phyloP scores from a whole-genome alignment of 78 protist species.

The Diacronema lutheri region DNA sequence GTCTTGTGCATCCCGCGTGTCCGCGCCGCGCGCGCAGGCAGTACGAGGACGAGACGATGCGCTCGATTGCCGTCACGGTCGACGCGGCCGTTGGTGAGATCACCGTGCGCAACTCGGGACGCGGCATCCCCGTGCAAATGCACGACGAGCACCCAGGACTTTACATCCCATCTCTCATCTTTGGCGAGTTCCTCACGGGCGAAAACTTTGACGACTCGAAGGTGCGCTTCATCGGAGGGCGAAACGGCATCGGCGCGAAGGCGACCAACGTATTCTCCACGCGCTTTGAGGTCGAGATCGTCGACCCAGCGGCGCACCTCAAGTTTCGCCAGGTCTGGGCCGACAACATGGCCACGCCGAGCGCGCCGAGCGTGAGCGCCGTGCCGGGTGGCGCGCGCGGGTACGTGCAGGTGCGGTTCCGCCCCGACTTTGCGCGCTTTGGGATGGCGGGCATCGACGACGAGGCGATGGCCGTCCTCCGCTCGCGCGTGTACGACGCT shows the following conservation, averaged over 20 bases:
- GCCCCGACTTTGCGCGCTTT: slow-evolving; percentile 33
- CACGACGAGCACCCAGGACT: slow-evolving; percentile 83
- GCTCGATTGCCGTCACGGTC: slow-evolving; percentile 71
- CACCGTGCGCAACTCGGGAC: slow-evolving; percentile 86
- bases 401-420: slow-evolving; percentile 14
- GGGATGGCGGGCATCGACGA: slow-evolving; percentile 49
- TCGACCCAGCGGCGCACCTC: background rate
- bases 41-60: slow-evolving; percentile 82
- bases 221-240: slow-evolving; percentile 73
- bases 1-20: too few species aligned
- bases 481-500: slow-evolving; percentile 38
- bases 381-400: background rate
- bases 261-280: slow-evolving; percentile 92
- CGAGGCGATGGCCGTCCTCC: slow-evolving; percentile 30
- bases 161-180: slow-evolving; percentile 93
- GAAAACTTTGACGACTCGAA: slow-evolving; percentile 70
- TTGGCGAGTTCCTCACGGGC: slow-evolving; percentile 91
- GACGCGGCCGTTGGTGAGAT: slow-evolving; percentile 46
- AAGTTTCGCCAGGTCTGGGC: slow-evolving; percentile 52
- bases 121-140: slow-evolving; percentile 93
- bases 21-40: too few species aligned
- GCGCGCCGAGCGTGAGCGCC: background rate
- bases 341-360: slow-evolving; percentile 48
- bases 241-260: slow-evolving; percentile 98
- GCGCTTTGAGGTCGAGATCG: slow-evolving; percentile 62